Evolutionary conservation across 805 yeast genomes (phyloP), one percentile per base, ranked within the genome.

Genomic region (Myxozyma udenii): DNA sequence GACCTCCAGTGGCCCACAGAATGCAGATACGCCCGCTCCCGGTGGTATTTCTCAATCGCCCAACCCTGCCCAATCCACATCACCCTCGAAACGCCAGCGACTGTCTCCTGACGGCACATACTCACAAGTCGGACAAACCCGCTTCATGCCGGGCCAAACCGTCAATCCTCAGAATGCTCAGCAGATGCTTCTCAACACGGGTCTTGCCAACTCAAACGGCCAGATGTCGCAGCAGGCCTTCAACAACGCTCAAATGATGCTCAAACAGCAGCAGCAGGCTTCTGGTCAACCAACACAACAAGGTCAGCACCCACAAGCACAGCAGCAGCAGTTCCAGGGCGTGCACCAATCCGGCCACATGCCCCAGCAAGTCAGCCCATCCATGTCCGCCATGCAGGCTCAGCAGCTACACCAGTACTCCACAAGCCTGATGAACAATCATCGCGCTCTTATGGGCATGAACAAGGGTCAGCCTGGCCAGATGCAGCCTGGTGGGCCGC

Each of bases 61-160:
- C 14, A 54, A 63, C 44, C 62, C 61, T 38, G 61, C 60, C 22
- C 61, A 45, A 43, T 54, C 60, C 32, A 33, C 58, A 16, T 68
- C 70, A 30, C 70, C 67, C 1, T 63, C 69, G 18, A 66, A 67
- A 44, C 66, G 68, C 28, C 73, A 67, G 44, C 66, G 68, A 11
- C 67, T 66, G 18, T 63, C 68, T 18, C 70, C 70, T 2, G 70
- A 66, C 40, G 68, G 66, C 9, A 54, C 60, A 18, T 61, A 56
- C 41, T 49, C 52, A 14, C 65, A 59, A 18, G 60, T 57, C 41
- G 40, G 23, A 22, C 44, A 39, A 4, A 33, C 11, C 22, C 43
- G 55, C 21, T 46, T 43, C 30, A 53, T 44, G 19, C 38, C 43
- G 3, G 49, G 41, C 9, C 56, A 52, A 38, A 53, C 35, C 38